phyloP scores from a whole-genome alignment of 768 basidiomycete species.

The Xerocomus brunneocitrinus region DNA sequence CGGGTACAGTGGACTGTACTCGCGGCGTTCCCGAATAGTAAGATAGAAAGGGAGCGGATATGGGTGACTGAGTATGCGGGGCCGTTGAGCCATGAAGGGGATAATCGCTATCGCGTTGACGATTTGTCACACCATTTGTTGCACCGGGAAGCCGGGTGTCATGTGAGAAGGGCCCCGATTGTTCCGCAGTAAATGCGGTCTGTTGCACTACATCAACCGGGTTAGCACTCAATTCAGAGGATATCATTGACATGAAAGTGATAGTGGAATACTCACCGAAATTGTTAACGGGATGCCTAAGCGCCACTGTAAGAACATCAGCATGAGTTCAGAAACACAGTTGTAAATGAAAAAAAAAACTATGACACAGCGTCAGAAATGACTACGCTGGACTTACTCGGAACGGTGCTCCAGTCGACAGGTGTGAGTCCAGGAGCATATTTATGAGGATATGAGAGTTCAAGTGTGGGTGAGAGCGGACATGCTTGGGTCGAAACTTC shows the following conservation, averaged over 20 bases:
- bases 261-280: constrained; percentile 6
- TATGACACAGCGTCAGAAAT: not conserved
- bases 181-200: constrained; percentile 1
- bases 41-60: not conserved
- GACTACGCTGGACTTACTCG: constrained; percentile 4
- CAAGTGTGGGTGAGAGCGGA: not conserved
- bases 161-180: not conserved
- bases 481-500: constrained; percentile 13
- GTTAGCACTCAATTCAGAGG: constrained; percentile 4
- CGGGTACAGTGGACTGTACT: not conserved
- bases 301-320: constrained; percentile 1
- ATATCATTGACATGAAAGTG: not conserved
- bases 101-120: not conserved
- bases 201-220: not conserved
- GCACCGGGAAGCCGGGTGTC: not conserved
- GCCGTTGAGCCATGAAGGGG: not conserved
- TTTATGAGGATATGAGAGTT: not conserved
- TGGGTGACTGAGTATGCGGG: not conserved
- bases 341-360: not conserved
- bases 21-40: not conserved
- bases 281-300: not conserved
- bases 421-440: not conserved
- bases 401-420: constrained; percentile 8
- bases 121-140: not conserved
- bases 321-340: not conserved